phyloP scores from a whole-genome alignment of 371 early-diverging fungal species.

The Rhizomucor pusillus region DNA sequence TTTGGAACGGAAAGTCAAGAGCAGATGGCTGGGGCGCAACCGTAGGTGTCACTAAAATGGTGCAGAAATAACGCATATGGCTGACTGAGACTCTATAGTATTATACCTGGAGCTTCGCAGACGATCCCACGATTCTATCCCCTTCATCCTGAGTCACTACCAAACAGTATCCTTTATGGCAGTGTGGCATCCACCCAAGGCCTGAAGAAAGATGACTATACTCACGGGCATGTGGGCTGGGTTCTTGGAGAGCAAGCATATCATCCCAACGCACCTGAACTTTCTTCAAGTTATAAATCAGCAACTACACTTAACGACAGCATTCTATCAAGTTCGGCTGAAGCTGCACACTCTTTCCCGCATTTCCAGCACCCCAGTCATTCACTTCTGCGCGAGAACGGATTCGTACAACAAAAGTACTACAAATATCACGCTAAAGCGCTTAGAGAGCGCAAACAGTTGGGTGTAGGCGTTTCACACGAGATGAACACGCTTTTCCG shows the following conservation, averaged over 20 bases:
- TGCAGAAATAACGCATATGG: no score
- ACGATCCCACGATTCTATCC: constrained; percentile 60
- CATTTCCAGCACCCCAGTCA: constrained; percentile 92
- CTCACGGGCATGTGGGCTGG: constrained; percentile 89
- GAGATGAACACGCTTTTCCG: constrained; percentile 98
- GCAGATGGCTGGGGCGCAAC: not conserved
- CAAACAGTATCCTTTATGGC: constrained; percentile 42
- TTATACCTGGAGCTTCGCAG: not conserved
- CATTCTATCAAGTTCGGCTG: not conserved
- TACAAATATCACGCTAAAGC: constrained; percentile 92
- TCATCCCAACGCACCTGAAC: constrained; percentile 30
- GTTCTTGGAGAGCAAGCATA: constrained; percentile 60
- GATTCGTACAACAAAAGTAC: constrained; percentile 95
- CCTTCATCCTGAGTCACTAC: constrained; percentile 51
- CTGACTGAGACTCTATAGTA: not conserved
- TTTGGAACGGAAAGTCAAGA: not conserved
- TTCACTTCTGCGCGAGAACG: constrained; percentile 90
- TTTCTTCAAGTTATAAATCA: constrained; percentile 25
- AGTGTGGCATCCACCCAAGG: constrained; percentile 1
- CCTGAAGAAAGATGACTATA: constrained; percentile 43
- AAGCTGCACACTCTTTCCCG: constrained; percentile 63
- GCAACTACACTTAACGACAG: not conserved
- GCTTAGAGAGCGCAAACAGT: constrained; percentile 87
- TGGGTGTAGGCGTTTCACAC: constrained; percentile 88
- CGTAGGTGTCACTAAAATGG: not conserved